Base-by-base conservation (phyloP, 2,329 filamentous ascomycete species). In the Calonectria multiphialidica region DNA sequence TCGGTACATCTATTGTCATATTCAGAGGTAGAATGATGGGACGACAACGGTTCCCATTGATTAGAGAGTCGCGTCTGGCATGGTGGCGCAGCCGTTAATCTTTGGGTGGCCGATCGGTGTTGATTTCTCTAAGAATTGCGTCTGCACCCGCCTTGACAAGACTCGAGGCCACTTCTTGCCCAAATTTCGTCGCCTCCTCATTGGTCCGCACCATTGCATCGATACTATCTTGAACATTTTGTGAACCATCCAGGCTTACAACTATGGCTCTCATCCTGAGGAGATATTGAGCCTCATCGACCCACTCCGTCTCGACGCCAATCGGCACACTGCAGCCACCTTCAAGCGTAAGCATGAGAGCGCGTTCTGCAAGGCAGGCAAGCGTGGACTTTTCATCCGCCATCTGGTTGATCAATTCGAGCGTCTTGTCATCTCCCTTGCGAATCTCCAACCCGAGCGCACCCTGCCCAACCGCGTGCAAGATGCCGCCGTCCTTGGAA, bases 311-410 rank as follows among this genome's bases (percentile, higher is more conserved):
- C 87, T 96, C 94, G 5, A 98, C 95, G 21, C 97, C 97, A 73
- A 99, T 96, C 1, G 97, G 97, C 63, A 98, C 95, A 82, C 94
- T 97, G 87, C 97, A 99, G n/a, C 97, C 97, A 68, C 97, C 97
- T 83, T 99, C 96, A 8, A 99, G 88, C 18, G 92, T 92, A 50
- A 96, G 90, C 90, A 99, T 93, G 73, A 99, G 85, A 77, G 92
- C 94, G 55, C 97, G 88, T 87, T 99, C 97, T 0, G 95, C 94
- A 70, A 93, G 87, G 74, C 91, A 93, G 15, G 93, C 93, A 76
- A 95, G 86, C 77, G 91, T 92, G 0, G 93, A 93, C 70, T 91
- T 86, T 76, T 89, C 83, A 81, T 95, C 88, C 75, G 90, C 88
- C 62, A 98, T 87, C 23, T 85, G 85, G 70, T 85, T 84, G 73